These are phyloP conservation scores for Pigoraptor vietnamica DNA, from an alignment of 78 protist species.

Conservation along the genomic window DNA sequence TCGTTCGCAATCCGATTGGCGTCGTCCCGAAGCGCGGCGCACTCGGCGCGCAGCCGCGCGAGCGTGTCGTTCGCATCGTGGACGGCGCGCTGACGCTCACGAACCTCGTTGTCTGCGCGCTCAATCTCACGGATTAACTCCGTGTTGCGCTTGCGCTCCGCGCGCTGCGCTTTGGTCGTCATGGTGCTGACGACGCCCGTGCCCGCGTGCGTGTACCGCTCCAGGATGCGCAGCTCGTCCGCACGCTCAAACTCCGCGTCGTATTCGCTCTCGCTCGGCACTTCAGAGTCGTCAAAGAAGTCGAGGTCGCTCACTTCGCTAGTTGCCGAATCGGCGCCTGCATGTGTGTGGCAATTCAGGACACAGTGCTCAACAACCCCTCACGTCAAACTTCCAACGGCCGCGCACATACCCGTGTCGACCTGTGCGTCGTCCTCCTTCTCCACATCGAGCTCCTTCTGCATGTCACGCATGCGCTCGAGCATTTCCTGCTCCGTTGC, in stretches of 20 bases:
- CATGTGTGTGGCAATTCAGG: background rate
- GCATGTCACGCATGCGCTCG: background rate
- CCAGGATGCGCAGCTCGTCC: background rate
- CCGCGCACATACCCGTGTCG: too few species aligned
- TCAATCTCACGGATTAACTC: background rate
- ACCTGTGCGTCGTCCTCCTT: too few species aligned
- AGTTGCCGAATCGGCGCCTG: background rate
- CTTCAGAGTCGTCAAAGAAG: background rate
- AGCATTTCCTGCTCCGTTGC: background rate
- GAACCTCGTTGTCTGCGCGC: background rate
- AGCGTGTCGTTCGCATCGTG: background rate
- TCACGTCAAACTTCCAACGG: too few species aligned
- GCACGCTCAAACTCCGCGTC: background rate
- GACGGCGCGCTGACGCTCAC: background rate
- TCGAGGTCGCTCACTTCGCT: background rate
- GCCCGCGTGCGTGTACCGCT: background rate
- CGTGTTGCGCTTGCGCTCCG: background rate
- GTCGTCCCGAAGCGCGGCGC: background rate
- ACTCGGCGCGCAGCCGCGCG: background rate
- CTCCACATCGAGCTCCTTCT: background rate
- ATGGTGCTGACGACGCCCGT: background rate
- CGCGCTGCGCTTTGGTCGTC: background rate
- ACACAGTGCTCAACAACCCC: too few species aligned
- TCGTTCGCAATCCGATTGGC: background rate
- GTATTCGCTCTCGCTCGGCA: background rate